Base-by-base conservation (phyloP, 1,284 basidiomycete species). In the Puccinia sorghi region DNA sequence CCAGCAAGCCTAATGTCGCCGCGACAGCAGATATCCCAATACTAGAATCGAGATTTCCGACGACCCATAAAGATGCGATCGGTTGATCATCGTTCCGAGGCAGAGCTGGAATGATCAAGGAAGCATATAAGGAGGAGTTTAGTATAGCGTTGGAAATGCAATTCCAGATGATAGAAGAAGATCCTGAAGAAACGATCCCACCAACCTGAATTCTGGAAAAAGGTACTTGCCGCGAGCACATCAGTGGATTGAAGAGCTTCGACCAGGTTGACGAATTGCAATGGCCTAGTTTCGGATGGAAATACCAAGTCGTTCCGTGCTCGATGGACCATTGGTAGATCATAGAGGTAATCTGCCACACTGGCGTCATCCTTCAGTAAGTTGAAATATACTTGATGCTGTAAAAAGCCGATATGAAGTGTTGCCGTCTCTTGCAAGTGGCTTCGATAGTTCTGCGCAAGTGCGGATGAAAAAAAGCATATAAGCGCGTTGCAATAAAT, bases 301-400 rank as follows among this genome's bases (percentile, higher is more conserved):
- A 89, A 89, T 75, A 94, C 89, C 81, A 90, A 89, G 37, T 85
- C 85, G 83, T 93, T 97, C 17, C 96, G 86, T 32, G 90, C 87
- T 78, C 87, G 86, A 57, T 88, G 87, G 0, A 92, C 90, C 0
- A 88, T 88, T 0, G 93, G 91, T 2, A 94, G 88, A 83, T 97
- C 93, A 84, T 97, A 98, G 86, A 97, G 97, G 85, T 91, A 93
- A 6, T 88, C 91, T 13, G 89, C 85, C 67, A 94, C 87, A 75
- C 89, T 86, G 11, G 76, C 79, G 1, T 87, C 86, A 61, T 93
- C 90, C 2, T 86, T 87, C 20, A 95, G 83, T 46, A 86, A 84
- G 2, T 90, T 89, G 64, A 85, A 84, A 83, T 92, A 91, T 17
- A 94, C 85, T 90, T 93, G 87, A 83, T 91, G 89, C 84, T 92